phyloP scores from a whole-genome alignment of 2,329 filamentous ascomycete species.

The Huntiella omanensis region DNA sequence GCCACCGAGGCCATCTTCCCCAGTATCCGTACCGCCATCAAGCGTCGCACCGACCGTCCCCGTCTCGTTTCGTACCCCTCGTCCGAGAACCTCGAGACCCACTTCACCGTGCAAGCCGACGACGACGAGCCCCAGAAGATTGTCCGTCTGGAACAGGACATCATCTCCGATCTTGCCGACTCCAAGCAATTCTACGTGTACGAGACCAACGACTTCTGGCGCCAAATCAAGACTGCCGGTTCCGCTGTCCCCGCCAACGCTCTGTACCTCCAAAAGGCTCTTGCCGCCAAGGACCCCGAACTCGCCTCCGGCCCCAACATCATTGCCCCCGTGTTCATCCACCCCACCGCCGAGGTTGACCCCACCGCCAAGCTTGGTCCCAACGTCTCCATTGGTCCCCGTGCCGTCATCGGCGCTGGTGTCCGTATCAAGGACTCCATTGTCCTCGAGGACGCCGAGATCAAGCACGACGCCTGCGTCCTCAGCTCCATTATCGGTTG shows the following conservation, averaged over 20 bases:
- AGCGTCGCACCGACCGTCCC: slow-evolving; percentile 80
- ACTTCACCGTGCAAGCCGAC: slow-evolving; percentile 36
- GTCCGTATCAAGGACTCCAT: slow-evolving; percentile 90
- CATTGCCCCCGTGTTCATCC: slow-evolving; percentile 83
- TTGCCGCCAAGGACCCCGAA: slow-evolving; percentile 46
- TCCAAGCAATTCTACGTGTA: slow-evolving; percentile 97
- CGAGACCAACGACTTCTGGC: slow-evolving; percentile 98
- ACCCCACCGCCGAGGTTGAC: slow-evolving; percentile 76
- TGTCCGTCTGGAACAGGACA: slow-evolving; percentile 90
- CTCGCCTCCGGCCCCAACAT: slow-evolving; percentile 77
- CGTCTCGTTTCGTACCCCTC: slow-evolving; percentile 89
- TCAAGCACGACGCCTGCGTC: slow-evolving; percentile 92
- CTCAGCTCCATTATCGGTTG: slow-evolving; percentile 94
- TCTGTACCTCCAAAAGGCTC: slow-evolving; percentile 84
- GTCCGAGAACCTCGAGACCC: slow-evolving; percentile 72
- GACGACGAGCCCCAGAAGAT: slow-evolving; percentile 68
- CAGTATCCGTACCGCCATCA: slow-evolving; percentile 83
- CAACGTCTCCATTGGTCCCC: slow-evolving; percentile 91
- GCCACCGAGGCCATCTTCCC: slow-evolving; percentile 91
- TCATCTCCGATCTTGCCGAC: slow-evolving; percentile 84
- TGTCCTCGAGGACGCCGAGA: slow-evolving; percentile 82
- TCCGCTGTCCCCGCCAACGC: slow-evolving; percentile 94
- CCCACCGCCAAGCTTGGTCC: slow-evolving; percentile 91
- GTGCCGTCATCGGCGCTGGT: slow-evolving; percentile 65
- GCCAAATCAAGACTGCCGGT: slow-evolving; percentile 97